Conservation (phyloP, 441 rosid genomes). For the Erysimum cheiri region DNA sequence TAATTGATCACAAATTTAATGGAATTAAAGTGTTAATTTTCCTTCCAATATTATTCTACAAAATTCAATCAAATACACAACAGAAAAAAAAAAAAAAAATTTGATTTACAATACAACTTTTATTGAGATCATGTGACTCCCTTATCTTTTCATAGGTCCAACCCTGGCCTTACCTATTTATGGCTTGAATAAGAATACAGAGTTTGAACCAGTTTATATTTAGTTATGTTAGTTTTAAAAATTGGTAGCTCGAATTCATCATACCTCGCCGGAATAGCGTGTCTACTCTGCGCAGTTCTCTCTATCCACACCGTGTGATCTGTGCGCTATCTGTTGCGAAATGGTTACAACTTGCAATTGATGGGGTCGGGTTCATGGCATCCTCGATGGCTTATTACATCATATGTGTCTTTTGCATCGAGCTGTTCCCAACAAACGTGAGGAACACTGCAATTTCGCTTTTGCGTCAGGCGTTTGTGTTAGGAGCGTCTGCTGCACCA, state of each 20-base stretch:
- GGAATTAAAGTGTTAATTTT: too few species aligned
- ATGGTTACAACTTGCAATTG: constrained; percentile 54
- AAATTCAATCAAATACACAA: too few species aligned
- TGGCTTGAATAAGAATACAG: too few species aligned
- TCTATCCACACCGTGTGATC: constrained; percentile 22
- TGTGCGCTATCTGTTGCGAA: constrained; percentile 34
- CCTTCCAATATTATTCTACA: too few species aligned
- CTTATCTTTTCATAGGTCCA: too few species aligned
- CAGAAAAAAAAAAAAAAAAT: too few species aligned
- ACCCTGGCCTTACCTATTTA: too few species aligned
- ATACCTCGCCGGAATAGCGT: constrained; percentile 51
- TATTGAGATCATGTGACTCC: too few species aligned
- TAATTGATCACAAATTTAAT: too few species aligned
- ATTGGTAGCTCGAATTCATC: constrained; percentile 46
- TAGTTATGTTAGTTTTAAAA: too few species aligned
- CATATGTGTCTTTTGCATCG: constrained; percentile 54
- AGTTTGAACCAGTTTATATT: too few species aligned
- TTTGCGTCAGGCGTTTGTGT: constrained; percentile 65
- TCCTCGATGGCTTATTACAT: constrained; percentile 62
- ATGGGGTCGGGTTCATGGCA: constrained; percentile 66
- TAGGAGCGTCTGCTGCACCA: constrained; percentile 76
- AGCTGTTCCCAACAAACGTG: constrained; percentile 72
- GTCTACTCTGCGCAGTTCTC: constrained; percentile 62
- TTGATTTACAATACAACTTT: too few species aligned
- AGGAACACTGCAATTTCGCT: constrained; percentile 71